Evolutionary conservation across 2,329 filamentous ascomycete genomes (phyloP).

Genomic region (Hypoxylon sp.): DNA sequence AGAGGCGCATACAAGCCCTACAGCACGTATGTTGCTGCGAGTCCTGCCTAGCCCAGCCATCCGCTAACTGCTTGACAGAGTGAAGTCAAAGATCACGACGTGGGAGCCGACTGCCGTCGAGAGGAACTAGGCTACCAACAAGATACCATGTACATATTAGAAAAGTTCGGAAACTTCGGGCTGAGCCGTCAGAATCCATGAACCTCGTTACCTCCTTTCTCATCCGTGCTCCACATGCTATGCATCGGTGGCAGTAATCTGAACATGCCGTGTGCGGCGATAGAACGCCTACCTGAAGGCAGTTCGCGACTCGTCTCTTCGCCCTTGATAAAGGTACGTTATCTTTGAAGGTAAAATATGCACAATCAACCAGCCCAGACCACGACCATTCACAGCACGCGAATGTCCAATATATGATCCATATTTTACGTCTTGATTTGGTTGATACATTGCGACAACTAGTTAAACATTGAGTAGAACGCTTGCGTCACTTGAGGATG

Average conservation of each 20-base stretch:
- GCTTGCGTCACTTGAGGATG: constrained; percentile 34
- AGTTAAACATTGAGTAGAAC: constrained; percentile 35
- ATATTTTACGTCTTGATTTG: background rate
- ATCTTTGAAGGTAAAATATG: background rate
- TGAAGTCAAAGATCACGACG: constrained; percentile 64
- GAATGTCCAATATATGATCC: background rate
- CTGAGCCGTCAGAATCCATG: constrained; percentile 11
- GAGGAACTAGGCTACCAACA: constrained; percentile 43
- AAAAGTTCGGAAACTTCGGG: constrained; percentile 4
- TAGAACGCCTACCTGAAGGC: background rate
- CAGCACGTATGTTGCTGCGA: constrained; percentile 80
- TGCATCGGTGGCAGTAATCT: background rate
- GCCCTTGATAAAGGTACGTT: background rate
- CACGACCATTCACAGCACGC: background rate
- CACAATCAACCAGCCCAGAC: background rate
- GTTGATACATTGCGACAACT: background rate
- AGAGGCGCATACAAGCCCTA: constrained; percentile 91
- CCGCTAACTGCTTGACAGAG: constrained; percentile 53
- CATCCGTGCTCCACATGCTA: background rate
- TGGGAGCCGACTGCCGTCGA: constrained; percentile 61
- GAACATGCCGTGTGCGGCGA: no score
- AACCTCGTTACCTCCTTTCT: background rate
- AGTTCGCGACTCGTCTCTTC: background rate
- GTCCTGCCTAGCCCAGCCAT: background rate
- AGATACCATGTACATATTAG: constrained; percentile 36